Percentiles rank a stretch among this genome's conserved stretches.
These are phyloP conservation scores for Pseudogymnoascus sp. DNA, from an alignment of 2,329 filamentous ascomycete species.

Conservation along the genomic window DNA sequence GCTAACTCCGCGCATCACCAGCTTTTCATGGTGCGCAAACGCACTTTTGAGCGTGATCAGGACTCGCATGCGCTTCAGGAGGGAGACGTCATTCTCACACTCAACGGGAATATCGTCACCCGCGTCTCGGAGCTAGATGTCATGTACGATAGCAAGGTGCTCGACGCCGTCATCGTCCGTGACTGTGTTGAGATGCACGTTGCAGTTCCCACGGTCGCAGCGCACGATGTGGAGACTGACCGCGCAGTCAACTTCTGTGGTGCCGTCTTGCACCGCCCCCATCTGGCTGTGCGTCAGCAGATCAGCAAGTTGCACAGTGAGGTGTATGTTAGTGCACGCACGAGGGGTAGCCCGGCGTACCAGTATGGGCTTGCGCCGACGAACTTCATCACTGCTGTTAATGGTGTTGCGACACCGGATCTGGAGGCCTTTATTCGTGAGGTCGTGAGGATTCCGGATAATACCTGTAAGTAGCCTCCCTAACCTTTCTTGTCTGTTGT, in stretches of 20 bases:
- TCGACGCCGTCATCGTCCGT: slow-evolving; percentile 82
- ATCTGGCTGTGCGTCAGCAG: slow-evolving; percentile 94
- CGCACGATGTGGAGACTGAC: slow-evolving; percentile 86
- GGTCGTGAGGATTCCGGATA: slow-evolving; percentile 84
- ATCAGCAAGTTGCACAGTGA: slow-evolving; percentile 95
- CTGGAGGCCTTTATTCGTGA: slow-evolving; percentile 73
- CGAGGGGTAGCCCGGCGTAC: slow-evolving; percentile 74
- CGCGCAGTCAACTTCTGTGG: slow-evolving; percentile 92
- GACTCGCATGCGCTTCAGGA: slow-evolving; percentile 68
- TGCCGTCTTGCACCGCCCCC: slow-evolving; percentile 84
- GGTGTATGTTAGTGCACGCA: slow-evolving; percentile 87
- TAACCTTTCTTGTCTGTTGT: neutral
- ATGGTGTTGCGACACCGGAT: slow-evolving; percentile 77
- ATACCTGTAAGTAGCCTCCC: slow-evolving; percentile 61
- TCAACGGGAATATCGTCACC: slow-evolving; percentile 90
- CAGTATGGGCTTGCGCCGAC: slow-evolving; percentile 91
- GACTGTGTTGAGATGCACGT: slow-evolving; percentile 73
- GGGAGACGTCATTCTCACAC: slow-evolving; percentile 83
- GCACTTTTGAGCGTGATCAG: slow-evolving; percentile 60
- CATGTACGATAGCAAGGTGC: slow-evolving; percentile 83
- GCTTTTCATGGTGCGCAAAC: slow-evolving; percentile 96
- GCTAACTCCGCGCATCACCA: slow-evolving; percentile 91
- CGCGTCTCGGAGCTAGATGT: slow-evolving; percentile 87
- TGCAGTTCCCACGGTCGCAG: slow-evolving; percentile 76
- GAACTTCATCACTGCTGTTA: slow-evolving; percentile 96